Conservation (phyloP, 192 early-diverging fungal species). For the Rhizoclosmatium globosum region DNA sequence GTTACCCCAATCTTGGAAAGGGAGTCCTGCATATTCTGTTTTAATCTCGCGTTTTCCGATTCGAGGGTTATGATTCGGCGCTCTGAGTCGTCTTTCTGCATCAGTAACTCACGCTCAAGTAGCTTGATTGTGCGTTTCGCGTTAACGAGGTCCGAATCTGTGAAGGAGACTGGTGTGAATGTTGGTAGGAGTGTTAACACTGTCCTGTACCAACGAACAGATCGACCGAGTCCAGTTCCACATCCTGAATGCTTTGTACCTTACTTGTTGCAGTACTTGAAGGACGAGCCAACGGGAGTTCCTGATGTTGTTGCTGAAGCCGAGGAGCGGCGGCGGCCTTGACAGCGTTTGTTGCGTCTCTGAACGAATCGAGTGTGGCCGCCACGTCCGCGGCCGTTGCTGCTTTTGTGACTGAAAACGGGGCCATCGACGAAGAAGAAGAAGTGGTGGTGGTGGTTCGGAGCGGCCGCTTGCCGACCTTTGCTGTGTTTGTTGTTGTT, state of each 20-base stretch:
- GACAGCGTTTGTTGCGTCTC: not conserved
- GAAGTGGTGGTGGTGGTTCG: not conserved
- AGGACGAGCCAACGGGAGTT: not conserved
- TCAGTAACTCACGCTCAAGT: conserved; percentile 6
- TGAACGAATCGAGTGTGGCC: not conserved
- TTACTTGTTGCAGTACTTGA: not conserved
- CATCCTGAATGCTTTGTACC: not conserved
- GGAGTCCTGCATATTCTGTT: not conserved
- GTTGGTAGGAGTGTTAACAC: too few relatives aligned
- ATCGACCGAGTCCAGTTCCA: not conserved
- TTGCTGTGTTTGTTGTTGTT: too few relatives aligned
- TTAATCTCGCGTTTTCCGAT: conserved; percentile 1
- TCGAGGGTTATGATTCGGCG: not conserved
- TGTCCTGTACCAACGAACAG: not conserved
- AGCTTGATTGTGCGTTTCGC: conserved; percentile 13
- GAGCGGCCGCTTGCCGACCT: too few relatives aligned
- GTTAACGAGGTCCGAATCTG: conserved; percentile 9
- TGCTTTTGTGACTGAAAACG: not conserved
- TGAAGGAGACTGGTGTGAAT: not conserved
- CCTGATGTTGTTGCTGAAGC: not conserved
- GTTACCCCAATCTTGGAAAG: conserved; percentile 2
- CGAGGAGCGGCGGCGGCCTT: not conserved
- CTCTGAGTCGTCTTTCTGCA: not conserved
- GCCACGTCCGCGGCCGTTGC: not conserved
- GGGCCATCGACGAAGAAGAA: not conserved